These are phyloP conservation scores for Metschnikowia continentalis DNA, from an alignment of 805 yeast species.

Conservation along the genomic window DNA sequence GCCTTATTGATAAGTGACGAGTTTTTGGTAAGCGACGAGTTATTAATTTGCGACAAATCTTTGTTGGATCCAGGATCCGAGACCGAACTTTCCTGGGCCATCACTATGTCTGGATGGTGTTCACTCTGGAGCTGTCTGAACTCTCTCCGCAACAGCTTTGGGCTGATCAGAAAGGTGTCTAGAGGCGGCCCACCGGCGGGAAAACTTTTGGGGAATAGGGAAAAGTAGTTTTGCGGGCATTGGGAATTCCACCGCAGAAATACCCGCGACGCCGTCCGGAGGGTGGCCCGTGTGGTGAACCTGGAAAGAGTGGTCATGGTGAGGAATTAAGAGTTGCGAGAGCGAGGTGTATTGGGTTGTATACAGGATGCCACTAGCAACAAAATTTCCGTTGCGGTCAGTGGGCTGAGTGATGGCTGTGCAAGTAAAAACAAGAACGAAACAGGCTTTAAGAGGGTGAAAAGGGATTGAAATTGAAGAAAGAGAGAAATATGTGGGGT, in stretches of 20 bases:
- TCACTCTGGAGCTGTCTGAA: conserved; percentile 67
- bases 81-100: conserved; percentile 22
- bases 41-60: conserved; percentile 53
- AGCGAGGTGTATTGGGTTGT: not conserved
- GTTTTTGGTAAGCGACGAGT: conserved; percentile 46
- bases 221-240: conserved; percentile 37
- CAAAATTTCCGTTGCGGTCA: too few species aligned
- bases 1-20: conserved; percentile 61
- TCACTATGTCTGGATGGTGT: conserved; percentile 74
- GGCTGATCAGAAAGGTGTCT: conserved; percentile 56
- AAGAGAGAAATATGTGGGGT: too few species aligned
- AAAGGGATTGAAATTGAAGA: too few species aligned
- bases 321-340: not conserved
- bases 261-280: not conserved
- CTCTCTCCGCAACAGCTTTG: conserved; percentile 60
- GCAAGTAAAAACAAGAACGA: too few species aligned
- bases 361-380: not conserved
- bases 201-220: conserved; percentile 72
- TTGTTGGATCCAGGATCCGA: not conserved
- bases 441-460: too few species aligned
- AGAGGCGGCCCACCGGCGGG: conserved; percentile 60
- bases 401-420: too few species aligned
- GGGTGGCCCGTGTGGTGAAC: not conserved
- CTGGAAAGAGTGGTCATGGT: not conserved
- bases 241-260: not conserved